Conservation (phyloP, 306 rosid species). For the Lathyrus tuberosus region DNA sequence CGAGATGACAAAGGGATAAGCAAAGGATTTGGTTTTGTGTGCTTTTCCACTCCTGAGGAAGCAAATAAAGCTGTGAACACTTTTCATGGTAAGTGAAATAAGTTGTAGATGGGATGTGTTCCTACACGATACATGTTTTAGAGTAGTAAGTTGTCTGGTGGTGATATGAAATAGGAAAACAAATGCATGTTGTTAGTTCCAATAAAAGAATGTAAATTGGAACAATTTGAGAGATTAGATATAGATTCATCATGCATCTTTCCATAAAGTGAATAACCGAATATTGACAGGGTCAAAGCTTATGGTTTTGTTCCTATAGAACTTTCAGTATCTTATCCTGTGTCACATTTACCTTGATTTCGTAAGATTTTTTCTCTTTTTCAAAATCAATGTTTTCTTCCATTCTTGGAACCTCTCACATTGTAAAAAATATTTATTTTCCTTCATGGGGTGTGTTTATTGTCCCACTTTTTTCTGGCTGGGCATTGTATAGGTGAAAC, state of each 20-base stretch:
- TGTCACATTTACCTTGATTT: too few species aligned
- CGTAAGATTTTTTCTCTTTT: too few species aligned
- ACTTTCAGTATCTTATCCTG: background rate
- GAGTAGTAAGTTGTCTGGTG: constrained; percentile 3
- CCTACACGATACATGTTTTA: background rate
- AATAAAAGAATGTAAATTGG: background rate
- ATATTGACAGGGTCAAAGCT: background rate
- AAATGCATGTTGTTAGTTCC: constrained; percentile 27
- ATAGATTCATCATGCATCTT: background rate
- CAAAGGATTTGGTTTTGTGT: constrained; percentile 90
- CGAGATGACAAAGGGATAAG: constrained; percentile 72
- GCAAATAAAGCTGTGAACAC: constrained; percentile 80
- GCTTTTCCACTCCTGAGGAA: constrained; percentile 86
- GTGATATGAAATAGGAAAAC: constrained; percentile 30
- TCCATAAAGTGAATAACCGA: constrained; percentile 4
- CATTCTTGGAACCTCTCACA: too few species aligned
- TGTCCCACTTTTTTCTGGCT: too few species aligned
- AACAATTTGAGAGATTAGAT: constrained; percentile 20
- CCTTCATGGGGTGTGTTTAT: too few species aligned
- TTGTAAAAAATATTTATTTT: too few species aligned
- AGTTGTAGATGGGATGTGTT: constrained; percentile 12
- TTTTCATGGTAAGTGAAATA: constrained; percentile 66
- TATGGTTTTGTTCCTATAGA: constrained; percentile 18
- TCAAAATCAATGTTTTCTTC: too few species aligned
- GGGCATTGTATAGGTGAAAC: too few species aligned